phyloP scores from a whole-genome alignment of 169 alveolate species.

The Miamiensis avidus region DNA sequence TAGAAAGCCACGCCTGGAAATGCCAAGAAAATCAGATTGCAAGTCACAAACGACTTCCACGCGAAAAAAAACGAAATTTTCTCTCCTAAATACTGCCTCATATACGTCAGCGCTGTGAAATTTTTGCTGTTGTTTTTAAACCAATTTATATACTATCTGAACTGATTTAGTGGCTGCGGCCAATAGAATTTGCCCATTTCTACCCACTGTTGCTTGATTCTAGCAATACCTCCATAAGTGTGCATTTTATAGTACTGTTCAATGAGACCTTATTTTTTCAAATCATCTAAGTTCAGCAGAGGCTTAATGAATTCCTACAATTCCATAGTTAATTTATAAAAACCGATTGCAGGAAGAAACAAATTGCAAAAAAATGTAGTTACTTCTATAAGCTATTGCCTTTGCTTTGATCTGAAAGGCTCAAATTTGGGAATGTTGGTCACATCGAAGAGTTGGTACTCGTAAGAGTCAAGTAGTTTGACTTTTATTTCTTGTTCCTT shows the following conservation, averaged over 20 bases:
- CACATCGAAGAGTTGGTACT: constrained; percentile 27
- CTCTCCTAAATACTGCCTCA: constrained; percentile 74
- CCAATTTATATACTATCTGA: constrained; percentile 33
- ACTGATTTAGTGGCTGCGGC: constrained; percentile 43
- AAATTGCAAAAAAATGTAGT: too few species aligned
- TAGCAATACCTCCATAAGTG: constrained; percentile 42
- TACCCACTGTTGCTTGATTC: constrained; percentile 31
- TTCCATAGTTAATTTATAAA: not conserved
- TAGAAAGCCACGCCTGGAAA: constrained; percentile 60
- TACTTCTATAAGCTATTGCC: constrained; percentile 25
- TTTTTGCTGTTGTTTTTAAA: constrained; percentile 29
- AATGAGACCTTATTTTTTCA: constrained; percentile 15
- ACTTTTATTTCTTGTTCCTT: constrained; percentile 31
- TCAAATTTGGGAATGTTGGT: constrained; percentile 21
- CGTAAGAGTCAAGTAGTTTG: constrained; percentile 42
- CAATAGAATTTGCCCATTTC: constrained; percentile 19
- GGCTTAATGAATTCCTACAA: constrained; percentile 19
- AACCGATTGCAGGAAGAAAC: not conserved
- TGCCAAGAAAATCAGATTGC: constrained; percentile 62
- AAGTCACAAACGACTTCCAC: constrained; percentile 68
- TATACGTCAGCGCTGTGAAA: constrained; percentile 28
- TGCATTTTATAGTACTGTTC: constrained; percentile 37
- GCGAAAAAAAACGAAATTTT: constrained; percentile 76
- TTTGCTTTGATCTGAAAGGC: constrained; percentile 43
- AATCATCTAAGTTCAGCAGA: not conserved